Percentiles rank a stretch among this genome's conserved stretches.
Conservation (phyloP, 2,329 filamentous ascomycete genomes). For the Fusarium irregulare region DNA sequence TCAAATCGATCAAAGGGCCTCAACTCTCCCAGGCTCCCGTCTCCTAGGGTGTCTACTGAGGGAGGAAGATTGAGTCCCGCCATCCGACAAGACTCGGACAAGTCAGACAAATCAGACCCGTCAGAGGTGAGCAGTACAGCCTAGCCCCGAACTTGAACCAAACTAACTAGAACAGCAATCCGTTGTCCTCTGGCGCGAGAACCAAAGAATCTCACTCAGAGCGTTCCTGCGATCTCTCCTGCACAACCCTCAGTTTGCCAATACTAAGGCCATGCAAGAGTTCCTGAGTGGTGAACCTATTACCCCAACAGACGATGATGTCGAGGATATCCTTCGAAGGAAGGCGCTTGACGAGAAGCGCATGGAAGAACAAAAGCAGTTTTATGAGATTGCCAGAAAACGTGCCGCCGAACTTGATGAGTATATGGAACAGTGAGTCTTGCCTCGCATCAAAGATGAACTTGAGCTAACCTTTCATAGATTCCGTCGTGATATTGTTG, state of each 20-base stretch:
- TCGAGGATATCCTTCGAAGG: constrained; percentile 80
- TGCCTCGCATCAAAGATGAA: neutral
- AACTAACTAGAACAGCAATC: constrained; percentile 54
- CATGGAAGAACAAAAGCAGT: constrained; percentile 90
- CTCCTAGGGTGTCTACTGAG: constrained; percentile 50
- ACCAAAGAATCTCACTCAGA: constrained; percentile 88
- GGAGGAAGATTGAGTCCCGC: constrained; percentile 47
- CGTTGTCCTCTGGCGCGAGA: constrained; percentile 81
- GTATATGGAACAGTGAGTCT: constrained; percentile 90
- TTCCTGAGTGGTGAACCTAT: constrained; percentile 83
- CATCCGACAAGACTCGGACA: constrained; percentile 37
- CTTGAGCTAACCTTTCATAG: constrained; percentile 50
- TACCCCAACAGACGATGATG: constrained; percentile 81
- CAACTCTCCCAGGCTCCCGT: constrained; percentile 44
- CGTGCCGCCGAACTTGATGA: constrained; percentile 93
- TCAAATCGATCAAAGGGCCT: constrained; percentile 48
- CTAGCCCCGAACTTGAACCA: too few relatives aligned
- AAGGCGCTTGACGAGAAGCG: constrained; percentile 88
- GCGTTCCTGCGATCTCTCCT: constrained; percentile 90
- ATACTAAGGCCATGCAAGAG: constrained; percentile 83
- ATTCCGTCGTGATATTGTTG: constrained; percentile 75
- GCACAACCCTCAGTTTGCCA: constrained; percentile 84
- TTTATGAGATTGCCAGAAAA: constrained; percentile 94
- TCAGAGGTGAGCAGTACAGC: constrained; percentile 41
- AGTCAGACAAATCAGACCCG: constrained; percentile 40